Base-by-base conservation (phyloP, 768 basidiomycete genomes). In the Psilocybe subaeruginosa region DNA sequence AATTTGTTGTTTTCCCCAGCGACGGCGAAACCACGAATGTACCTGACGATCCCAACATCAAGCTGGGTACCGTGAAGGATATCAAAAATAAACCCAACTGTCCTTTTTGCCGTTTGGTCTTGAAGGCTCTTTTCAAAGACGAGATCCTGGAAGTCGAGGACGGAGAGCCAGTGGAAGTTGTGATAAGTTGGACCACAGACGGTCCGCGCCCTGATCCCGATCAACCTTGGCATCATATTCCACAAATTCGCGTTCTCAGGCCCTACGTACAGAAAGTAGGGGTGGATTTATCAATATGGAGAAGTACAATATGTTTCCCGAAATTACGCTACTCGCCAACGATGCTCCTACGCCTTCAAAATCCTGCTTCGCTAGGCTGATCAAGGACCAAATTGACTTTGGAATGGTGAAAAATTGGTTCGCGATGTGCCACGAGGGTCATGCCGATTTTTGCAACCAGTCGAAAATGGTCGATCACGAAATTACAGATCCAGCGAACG, bases 371-470 rank as follows among this genome's bases (percentile, higher is more conserved):
- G 4, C 43, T 11, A 39, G 56, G 0, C 30, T 57, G 6, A 53
- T 62, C 17, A 49, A 54, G 8, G 57, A 62, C 33, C 30, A 53
- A 48, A 62, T 62, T 27, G 61, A 62, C 16, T 62, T 62, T 35
- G 23, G 46, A 8, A 62, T 62, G 60, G 56, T 62, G 4, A 35
- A 55, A 17, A 57, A 57, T 30, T 62, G 60, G 60, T n/a, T 62
- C 14, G 43, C 41, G 4, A 50, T 56, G 6, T 62, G 60, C 19
- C 46, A 52, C 23, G 23, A 12, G 16, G 33, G 43, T 23, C 60
- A 62, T 12, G 49, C n/a, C 11, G 46, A 35, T 11, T n/a, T 31
- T 37, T 62, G 60, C 50, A 49, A 50, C 29, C 33, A 61, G 37
- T 52, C 60, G 2, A 11, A 14, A 8, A 62, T 62, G 60, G 43